Evolutionary conservation across 306 rosid genomes (phyloP), one percentile per base, ranked within the genome.

Genomic region (Casuarina glauca): DNA sequence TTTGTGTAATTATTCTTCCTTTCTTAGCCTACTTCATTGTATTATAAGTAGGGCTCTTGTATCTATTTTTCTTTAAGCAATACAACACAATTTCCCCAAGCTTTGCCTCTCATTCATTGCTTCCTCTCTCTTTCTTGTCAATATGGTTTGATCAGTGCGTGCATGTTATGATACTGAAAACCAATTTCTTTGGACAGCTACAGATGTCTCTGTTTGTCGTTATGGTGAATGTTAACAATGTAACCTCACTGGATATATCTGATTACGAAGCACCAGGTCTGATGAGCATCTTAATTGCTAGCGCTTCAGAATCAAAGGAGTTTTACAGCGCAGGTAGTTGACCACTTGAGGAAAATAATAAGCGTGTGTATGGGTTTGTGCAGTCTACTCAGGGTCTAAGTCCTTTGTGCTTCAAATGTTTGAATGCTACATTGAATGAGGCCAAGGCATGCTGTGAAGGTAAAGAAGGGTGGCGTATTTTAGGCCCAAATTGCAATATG

Each of bases 321-420:
- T 11, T 68, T 71, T 80, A 38, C 53, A 48, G n/a, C 72, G 71
- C 76, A 17, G 20, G 70, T 12, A 32, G 26, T 20, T 20, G 26
- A 20, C 26, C 26, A 20, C 26, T 20, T 20, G 26, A 20, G 26
- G 26, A 20, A 20, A 20, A 20, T 20, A 20, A 20, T 20, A 20
- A 20, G 26, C 26, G 26, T 20, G 26, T 20, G 3, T 60, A 54
- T 48, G 76, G 83, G 50, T 39, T 80, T 45, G 76, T 69, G 38
- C 83, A 80, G 48, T 80, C 79, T 43, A 69, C 76, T 5, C 69
- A 79, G 67, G 83, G 74, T 20, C 26, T 69, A 5, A 41, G 26
- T 45, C 4, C 11, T 35, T 38, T 41, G 12, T 80, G 79, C 69
- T 2, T 41, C 9, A 39, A 9, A 43, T 80, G 83, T 19, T 57